phyloP scores from a whole-genome alignment of 2,329 filamentous ascomycete species.

The Ophiostoma novo-ulmi region DNA sequence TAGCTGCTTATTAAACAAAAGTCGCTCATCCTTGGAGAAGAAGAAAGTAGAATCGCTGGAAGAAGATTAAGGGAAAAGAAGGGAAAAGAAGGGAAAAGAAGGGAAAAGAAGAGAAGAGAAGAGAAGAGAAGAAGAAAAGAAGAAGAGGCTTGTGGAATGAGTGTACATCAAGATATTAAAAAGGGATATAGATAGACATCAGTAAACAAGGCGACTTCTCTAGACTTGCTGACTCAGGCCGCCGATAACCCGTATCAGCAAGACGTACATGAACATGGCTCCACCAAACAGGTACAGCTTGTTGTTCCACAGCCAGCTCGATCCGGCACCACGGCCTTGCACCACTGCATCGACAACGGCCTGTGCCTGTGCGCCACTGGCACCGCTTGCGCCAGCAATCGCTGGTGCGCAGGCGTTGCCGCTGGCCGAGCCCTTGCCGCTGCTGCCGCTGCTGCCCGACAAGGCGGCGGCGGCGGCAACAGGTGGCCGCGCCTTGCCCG shows the following conservation, averaged over 20 bases:
- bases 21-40: too few species aligned
- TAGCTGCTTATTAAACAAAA: too few species aligned
- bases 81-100: neutral
- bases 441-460: too few species aligned
- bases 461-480: conserved; percentile 28
- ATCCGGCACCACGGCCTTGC: conserved; percentile 72
- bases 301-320: conserved; percentile 76
- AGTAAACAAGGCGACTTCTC: too few species aligned
- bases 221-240: conserved; percentile 15
- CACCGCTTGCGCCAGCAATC: conserved; percentile 41
- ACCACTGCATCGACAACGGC: conserved; percentile 70
- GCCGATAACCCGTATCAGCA: conserved; percentile 70
- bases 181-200: neutral
- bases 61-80: conserved; percentile 16
- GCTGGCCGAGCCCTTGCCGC: neutral
- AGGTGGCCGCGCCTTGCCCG: conserved; percentile 46
- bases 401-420: neutral
- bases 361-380: conserved; percentile 58
- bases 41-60: neutral
- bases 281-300: conserved; percentile 68
- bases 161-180: too few species aligned
- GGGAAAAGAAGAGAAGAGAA: neutral
- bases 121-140: neutral
- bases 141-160: neutral
- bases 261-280: conserved; percentile 73